Base-by-base conservation (phyloP, 1,284 basidiomycete species). In the Apiotrichum siamense region DNA sequence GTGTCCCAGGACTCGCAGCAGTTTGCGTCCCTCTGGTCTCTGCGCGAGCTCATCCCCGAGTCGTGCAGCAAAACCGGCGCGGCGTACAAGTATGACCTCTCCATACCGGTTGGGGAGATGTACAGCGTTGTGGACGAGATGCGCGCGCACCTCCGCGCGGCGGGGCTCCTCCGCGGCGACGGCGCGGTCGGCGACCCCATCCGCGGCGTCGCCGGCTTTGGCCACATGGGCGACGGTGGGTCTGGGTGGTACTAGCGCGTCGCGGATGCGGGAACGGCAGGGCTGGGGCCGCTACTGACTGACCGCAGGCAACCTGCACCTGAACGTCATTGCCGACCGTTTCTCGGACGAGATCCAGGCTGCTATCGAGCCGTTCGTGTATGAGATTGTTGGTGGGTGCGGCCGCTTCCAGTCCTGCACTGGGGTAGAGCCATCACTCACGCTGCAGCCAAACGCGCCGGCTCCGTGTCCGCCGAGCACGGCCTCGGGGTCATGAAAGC, bases 41-140 rank as follows among this genome's bases (percentile, higher is more conserved):
- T 98, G 17, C 85, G 96, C n/a, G 96, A 99, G 75, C 84, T 86
- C 36, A 81, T 98, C 21, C 86, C 96, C 3, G 96, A 98, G 73
- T 87, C 93, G 1, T 83, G 89, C 3, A 88, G 88, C 24, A 97
- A 97, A 72, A 85, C 90, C 68, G 96, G 96, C 40, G 90, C 90
- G 62, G 85, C 87, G 5, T 98, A 96, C 79, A 99, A 99, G 77
- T 98, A 98, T 73, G 96, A 98, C 66, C 81, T 99, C 38, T 93
- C 89, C 18, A 83, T 98, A 29, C 93, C 94, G 3, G 79, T 96
- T 4, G 79, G 82, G 21, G 81, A 84, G 62, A 98, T 98, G 81
- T 87, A 97, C 76, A 81, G 82, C 26, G 83, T 97, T 11, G 90
- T 97, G 21, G 86, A 94, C 63, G 77, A 80, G 38, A 85, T 93